phyloP scores from a whole-genome alignment of 495 filamentous ascomycete species.

The Aspergillus bertholletiae region DNA sequence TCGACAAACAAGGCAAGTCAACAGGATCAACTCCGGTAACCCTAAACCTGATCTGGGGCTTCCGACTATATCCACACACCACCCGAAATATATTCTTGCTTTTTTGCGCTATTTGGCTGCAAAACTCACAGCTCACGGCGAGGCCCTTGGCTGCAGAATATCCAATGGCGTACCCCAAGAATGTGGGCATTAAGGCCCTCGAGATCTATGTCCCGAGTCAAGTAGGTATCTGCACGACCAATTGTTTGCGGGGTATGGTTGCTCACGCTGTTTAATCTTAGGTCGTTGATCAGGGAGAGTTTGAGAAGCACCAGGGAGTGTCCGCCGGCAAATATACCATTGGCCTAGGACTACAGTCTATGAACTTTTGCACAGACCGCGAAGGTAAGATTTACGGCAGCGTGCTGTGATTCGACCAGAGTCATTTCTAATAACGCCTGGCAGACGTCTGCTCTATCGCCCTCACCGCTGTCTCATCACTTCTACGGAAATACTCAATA shows the following conservation, averaged over 20 bases:
- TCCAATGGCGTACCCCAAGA: no score
- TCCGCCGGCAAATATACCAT: conserved; percentile 95
- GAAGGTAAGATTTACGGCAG: conserved; percentile 66
- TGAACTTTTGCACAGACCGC: conserved; percentile 99
- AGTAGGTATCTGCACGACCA: conserved; percentile 52
- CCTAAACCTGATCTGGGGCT: no score
- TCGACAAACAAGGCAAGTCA: no score
- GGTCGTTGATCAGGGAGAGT: conserved; percentile 94
- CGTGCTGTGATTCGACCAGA: not conserved
- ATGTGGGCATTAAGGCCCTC: conserved; percentile 99
- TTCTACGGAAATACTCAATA: conserved; percentile 90
- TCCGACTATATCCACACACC: no score
- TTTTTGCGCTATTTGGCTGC: no score
- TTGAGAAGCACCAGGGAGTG: conserved; percentile 98
- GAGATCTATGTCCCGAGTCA: conserved; percentile 97
- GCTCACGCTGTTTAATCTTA: conserved; percentile 35
- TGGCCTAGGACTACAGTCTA: conserved; percentile 98
- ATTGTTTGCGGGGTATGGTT: no score
- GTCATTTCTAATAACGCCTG: not conserved
- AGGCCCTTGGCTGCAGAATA: no score
- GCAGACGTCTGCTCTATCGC: conserved; percentile 97
- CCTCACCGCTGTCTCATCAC: conserved; percentile 82
- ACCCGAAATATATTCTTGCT: no score
- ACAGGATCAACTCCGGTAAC: no score
- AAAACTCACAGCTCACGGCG: no score